These are phyloP conservation scores for Chlorella variabilis DNA, from an alignment of 163 green algal genomes.

Conservation along the genomic window DNA sequence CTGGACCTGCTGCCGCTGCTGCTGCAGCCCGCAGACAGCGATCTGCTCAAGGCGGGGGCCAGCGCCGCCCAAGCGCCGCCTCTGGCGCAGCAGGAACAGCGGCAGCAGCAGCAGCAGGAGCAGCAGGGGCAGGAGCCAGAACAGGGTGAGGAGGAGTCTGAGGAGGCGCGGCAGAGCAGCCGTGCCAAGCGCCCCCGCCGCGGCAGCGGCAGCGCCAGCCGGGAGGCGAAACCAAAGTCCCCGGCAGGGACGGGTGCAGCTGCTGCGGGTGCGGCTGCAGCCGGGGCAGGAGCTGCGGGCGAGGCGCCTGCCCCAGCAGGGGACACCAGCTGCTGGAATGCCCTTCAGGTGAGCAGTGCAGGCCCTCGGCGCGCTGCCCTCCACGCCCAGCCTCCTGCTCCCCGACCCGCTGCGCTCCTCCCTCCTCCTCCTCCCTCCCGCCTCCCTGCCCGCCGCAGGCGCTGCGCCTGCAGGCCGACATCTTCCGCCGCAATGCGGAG, in stretches of 20 bases:
- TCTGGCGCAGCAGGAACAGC: not conserved
- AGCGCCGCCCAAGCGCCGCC: not conserved
- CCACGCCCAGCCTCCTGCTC: too few relatives aligned
- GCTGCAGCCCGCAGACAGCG: constrained; percentile 44
- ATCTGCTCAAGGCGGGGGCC: not conserved
- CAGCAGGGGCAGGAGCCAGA: not conserved
- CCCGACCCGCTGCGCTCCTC: not conserved
- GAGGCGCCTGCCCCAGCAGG: not conserved
- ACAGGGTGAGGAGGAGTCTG: too few relatives aligned
- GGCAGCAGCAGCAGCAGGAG: constrained; percentile 6
- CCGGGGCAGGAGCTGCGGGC: not conserved
- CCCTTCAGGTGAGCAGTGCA: constrained; percentile 5
- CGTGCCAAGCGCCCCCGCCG: not conserved
- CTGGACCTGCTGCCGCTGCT: constrained; percentile 49
- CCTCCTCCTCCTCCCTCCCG: not conserved
- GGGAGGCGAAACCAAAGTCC: not conserved
- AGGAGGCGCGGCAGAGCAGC: not conserved
- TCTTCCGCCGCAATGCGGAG: constrained; percentile 52
- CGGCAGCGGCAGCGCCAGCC: not conserved
- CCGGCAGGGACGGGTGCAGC: too few relatives aligned
- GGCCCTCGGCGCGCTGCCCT: too few relatives aligned
- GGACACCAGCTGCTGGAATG: constrained; percentile 20
- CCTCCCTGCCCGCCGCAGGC: not conserved
- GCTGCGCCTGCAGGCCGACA: constrained; percentile 39
- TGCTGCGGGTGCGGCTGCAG: not conserved